Evolutionary conservation across 257 asterid genomes (phyloP), one percentile per base, ranked within the genome.

Genomic region (Solanum stenotomum): DNA sequence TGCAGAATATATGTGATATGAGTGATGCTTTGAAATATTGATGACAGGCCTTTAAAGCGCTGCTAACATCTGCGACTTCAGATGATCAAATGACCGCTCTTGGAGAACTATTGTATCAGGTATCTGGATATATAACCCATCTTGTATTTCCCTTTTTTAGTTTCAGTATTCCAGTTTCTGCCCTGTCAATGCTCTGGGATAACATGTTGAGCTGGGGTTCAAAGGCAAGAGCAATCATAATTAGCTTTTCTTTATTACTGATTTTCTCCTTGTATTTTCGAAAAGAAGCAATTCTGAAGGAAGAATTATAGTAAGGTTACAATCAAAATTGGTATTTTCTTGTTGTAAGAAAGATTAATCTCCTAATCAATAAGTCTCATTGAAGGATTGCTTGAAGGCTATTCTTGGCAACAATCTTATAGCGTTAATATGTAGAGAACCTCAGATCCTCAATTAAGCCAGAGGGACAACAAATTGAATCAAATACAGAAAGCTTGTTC

Each of bases 61-160:
- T 97, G 23, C 93, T 97, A 76, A 96, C 99, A 79, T 94, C 99
- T 59, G 76, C 92, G 76, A 89, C 93, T 87, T 97, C 99, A 16
- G 98, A 95, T 34, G 96, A 97, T 1, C 99, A 96, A 87, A 91
- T 96, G 86, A 89, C 94, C 44, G 95, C 99, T 84, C 94, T 97
- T 3, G 99, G 99, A 84, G 99, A 96, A 88, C 90, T 97, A 86
- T 74, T 97, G 93, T 96, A 97, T 91, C 98, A 96, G 98, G 99
- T 96, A 91, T 18, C 56, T 49, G 71, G 37, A 46, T 84, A 14
- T 83, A 85, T 68, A 35, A 2, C 29, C 46, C 33, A 46, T 29
- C 15, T 63, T 29, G 46, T 29, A 6, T 70, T 42, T 27, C 42
- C 38, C 56, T 37, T 42, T 46, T 37, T 10, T 6, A 15, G 65